Conservation (phyloP, 306 rosid species). For the Cicer arietinum region DNA sequence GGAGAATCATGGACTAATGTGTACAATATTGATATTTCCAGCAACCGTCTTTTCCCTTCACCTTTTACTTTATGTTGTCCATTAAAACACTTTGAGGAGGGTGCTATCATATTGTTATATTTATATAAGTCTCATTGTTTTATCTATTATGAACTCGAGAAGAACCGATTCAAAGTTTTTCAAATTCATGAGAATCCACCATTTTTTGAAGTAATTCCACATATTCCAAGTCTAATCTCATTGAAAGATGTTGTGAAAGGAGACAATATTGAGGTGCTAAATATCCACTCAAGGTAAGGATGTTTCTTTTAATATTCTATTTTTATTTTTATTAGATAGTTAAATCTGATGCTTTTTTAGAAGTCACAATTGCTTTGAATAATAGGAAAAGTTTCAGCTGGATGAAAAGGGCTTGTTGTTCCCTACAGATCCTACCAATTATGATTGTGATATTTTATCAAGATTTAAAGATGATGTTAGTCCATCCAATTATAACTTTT, state of each 20-base stretch:
- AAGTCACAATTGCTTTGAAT: neutral
- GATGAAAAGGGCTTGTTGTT: no score
- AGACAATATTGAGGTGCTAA: neutral
- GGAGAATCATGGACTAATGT: slow-evolving; percentile 33
- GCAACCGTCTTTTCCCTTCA: fast-evolving
- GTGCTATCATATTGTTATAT: neutral
- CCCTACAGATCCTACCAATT: no score
- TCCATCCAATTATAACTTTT: no score
- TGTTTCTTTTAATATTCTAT: neutral
- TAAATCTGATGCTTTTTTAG: neutral
- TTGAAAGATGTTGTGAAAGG: slow-evolving; percentile 20
- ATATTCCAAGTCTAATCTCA: slow-evolving; percentile 22
- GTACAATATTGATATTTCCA: neutral
- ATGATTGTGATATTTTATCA: no score
- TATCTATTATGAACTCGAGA: neutral
- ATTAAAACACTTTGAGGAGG: neutral
- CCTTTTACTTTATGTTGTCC: neutral
- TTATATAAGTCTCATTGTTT: neutral
- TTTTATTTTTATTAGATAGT: neutral
- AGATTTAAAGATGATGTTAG: no score
- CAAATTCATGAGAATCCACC: neutral
- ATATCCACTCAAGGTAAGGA: slow-evolving; percentile 10
- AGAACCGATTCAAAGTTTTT: slow-evolving; percentile 1
- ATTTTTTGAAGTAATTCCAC: neutral
- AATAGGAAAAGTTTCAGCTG: no score